These are phyloP conservation scores for Phanerochaete carnosa DNA, from an alignment of 768 basidiomycete species.

Conservation along the genomic window DNA sequence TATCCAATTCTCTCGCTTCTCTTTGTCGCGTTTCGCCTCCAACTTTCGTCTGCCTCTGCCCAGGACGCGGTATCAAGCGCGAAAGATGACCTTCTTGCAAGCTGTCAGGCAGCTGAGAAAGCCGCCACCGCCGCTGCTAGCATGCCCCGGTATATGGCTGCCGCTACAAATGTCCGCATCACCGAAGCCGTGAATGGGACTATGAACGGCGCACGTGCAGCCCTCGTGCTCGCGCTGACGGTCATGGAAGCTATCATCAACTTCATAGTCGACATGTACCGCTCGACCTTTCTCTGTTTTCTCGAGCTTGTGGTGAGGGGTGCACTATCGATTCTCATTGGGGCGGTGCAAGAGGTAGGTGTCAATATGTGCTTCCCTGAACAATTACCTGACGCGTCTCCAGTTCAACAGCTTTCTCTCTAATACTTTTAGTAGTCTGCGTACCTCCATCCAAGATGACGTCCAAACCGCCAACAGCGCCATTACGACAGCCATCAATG, in stretches of 20 bases:
- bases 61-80: slow-evolving; percentile 65
- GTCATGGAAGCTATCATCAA: slow-evolving; percentile 86
- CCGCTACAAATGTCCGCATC: slow-evolving; percentile 79
- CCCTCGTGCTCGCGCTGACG: slow-evolving; percentile 72
- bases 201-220: slow-evolving; percentile 70
- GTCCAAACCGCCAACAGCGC: slow-evolving; percentile 64
- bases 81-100: slow-evolving; percentile 73
- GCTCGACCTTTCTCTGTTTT: slow-evolving; percentile 92
- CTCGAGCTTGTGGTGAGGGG: slow-evolving; percentile 86
- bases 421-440: slow-evolving; percentile 52
- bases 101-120: slow-evolving; percentile 81
- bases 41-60: slow-evolving; percentile 67
- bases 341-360: slow-evolving; percentile 79
- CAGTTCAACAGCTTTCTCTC: slow-evolving; percentile 74
- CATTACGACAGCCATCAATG: slow-evolving; percentile 60
- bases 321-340: slow-evolving; percentile 73
- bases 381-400: background rate
- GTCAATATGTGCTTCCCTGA: background rate
- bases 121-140: slow-evolving; percentile 82
- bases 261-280: slow-evolving; percentile 89
- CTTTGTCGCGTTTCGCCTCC: slow-evolving; percentile 82
- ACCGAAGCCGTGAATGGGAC: slow-evolving; percentile 75
- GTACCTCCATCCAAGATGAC: slow-evolving; percentile 71
- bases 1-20: slow-evolving; percentile 87
- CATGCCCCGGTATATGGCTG: slow-evolving; percentile 85